These are phyloP conservation scores for Phytophthora tubulina DNA, from an alignment of 352 stramenopile genomes.

Conservation along the genomic window DNA sequence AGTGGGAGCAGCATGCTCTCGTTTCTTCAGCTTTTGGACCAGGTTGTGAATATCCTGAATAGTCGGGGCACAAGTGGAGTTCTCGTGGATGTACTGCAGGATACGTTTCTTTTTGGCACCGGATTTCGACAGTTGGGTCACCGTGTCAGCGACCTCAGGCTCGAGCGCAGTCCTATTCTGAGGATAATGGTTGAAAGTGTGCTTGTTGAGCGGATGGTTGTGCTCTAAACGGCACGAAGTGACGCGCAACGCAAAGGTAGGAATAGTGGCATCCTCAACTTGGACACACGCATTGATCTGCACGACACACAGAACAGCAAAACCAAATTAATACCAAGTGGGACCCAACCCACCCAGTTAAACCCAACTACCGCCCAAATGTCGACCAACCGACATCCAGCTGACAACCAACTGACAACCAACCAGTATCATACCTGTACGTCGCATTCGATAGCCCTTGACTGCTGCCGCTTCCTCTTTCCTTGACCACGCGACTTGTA, in stretches of 20 bases:
- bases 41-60: conserved; percentile 19
- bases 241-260: not conserved
- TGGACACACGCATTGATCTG: conserved; percentile 17
- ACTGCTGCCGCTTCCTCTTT: conserved; percentile 15
- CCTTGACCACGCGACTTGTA: conserved; percentile 22
- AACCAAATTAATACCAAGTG: conserved; percentile 3
- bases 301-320: no score
- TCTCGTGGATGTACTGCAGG: conserved; percentile 9
- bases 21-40: conserved; percentile 1
- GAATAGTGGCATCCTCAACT: not conserved
- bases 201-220: not conserved
- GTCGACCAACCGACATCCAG: not conserved
- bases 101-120: conserved; percentile 19
- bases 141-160: not conserved
- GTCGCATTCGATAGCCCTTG: conserved; percentile 6
- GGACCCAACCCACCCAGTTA: not conserved
- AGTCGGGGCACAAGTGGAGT: not conserved
- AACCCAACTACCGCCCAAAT: not conserved
- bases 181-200: conserved; percentile 4
- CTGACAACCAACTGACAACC: no score
- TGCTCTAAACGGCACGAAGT: conserved; percentile 2
- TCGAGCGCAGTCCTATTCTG: conserved; percentile 1
- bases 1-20: not conserved
- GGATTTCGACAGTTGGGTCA: not conserved
- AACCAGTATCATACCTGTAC: conserved; percentile 3